Conservation (phyloP, 2,329 filamentous ascomycete species). For the Sarocladiaceae sp. region DNA sequence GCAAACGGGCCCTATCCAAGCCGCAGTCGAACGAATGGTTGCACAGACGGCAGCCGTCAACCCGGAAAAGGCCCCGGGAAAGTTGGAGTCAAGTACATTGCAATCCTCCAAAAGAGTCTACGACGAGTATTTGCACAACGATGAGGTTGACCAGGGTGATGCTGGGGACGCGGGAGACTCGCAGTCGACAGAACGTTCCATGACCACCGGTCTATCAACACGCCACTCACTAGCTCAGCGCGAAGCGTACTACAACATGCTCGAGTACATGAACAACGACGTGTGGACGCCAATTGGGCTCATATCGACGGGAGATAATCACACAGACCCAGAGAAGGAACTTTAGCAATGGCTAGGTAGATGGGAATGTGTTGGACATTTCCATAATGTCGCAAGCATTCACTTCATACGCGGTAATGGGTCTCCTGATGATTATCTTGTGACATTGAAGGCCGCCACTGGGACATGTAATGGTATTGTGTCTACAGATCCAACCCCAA, state of each 20-base stretch:
- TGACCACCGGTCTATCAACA: conserved; percentile 13
- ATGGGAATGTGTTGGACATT: conserved; percentile 2
- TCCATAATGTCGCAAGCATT: not conserved
- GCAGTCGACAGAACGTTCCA: not conserved
- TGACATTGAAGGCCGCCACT: no score
- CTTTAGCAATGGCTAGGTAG: conserved; percentile 17
- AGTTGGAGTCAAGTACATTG: not conserved
- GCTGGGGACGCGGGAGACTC: not conserved
- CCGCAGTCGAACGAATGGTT: no score
- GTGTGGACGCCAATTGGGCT: conserved; percentile 26
- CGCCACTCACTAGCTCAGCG: conserved; percentile 19
- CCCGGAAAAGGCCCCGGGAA: no score
- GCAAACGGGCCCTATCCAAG: no score
- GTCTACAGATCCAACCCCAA: conserved; percentile 22
- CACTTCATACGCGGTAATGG: no score
- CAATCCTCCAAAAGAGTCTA: conserved; percentile 16
- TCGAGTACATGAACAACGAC: conserved; percentile 19
- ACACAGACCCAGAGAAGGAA: conserved; percentile 25
- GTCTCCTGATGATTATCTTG: no score
- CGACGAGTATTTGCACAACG: conserved; percentile 10
- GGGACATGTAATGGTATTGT: no score
- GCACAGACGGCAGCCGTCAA: no score
- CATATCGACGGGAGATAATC: conserved; percentile 27
- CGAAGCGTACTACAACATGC: conserved; percentile 29
- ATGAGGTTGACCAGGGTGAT: not conserved